Evolutionary conservation across 352 stramenopile species (phyloP).

Genomic region (Globisporangium iwayamae): DNA sequence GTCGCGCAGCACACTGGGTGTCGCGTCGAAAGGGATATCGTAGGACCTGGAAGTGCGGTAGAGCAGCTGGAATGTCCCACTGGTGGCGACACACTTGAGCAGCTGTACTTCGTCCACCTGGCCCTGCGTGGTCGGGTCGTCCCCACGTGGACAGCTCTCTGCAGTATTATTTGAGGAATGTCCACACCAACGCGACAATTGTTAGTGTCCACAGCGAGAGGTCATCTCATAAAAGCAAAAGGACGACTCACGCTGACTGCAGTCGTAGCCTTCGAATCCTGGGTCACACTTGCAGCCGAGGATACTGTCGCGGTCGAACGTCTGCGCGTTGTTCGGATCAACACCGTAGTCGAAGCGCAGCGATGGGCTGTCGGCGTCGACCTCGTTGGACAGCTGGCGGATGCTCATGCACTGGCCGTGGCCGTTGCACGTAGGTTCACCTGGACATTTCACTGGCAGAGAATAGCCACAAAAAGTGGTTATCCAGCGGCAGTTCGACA

Average conservation of each 20-base stretch:
- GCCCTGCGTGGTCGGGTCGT: constrained; percentile 74
- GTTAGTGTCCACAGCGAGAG: background rate
- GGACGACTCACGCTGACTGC: constrained; percentile 40
- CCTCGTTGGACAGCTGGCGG: constrained; percentile 54
- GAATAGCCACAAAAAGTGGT: background rate
- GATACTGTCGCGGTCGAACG: constrained; percentile 76
- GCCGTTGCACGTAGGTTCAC: constrained; percentile 47
- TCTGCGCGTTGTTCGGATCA: constrained; percentile 61
- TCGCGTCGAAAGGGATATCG: constrained; percentile 57
- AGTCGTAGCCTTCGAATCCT: constrained; percentile 90
- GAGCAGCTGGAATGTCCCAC: constrained; percentile 56
- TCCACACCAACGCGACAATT: background rate
- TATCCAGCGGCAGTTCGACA: background rate
- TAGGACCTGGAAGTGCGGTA: constrained; percentile 49
- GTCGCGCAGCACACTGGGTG: constrained; percentile 34
- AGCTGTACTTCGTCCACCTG: constrained; percentile 86
- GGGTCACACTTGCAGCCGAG: constrained; percentile 89
- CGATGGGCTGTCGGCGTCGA: constrained; percentile 43
- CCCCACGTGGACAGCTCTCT: constrained; percentile 83
- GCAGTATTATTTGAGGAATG: background rate
- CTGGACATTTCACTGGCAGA: constrained; percentile 58
- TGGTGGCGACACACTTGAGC: constrained; percentile 55
- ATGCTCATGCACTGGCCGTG: constrained; percentile 81
- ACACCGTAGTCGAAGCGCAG: constrained; percentile 63
- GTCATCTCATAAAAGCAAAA: background rate